Conservation (phyloP, 2,329 filamentous ascomycete genomes). For the Trichophyton schoenleinii region DNA sequence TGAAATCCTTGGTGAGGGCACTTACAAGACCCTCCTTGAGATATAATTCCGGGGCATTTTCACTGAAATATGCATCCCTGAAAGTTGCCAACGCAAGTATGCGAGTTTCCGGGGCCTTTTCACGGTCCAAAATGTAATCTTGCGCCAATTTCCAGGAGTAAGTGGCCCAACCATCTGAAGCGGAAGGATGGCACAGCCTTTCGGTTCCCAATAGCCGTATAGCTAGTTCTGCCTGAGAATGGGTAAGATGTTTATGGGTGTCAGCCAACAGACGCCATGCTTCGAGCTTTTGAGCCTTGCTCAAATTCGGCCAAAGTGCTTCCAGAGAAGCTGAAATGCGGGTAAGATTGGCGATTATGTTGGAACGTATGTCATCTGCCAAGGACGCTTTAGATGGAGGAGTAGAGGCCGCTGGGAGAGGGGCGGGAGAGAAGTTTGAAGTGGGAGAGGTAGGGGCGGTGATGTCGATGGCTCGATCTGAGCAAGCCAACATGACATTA, state of each 20-base stretch:
- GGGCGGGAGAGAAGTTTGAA: slow-evolving; percentile 13
- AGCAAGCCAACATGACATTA: slow-evolving; percentile 25
- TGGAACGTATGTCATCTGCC: slow-evolving; percentile 26
- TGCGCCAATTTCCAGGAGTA: slow-evolving; percentile 25
- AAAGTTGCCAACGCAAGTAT: slow-evolving; percentile 28
- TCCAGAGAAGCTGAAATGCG: slow-evolving; percentile 28
- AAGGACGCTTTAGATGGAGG: slow-evolving; percentile 18
- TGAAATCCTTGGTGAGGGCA: slow-evolving; percentile 24
- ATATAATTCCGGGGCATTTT: slow-evolving; percentile 20
- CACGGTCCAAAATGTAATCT: slow-evolving; percentile 27
- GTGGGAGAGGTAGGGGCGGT: slow-evolving; percentile 14
- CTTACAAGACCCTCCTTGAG: slow-evolving; percentile 23
- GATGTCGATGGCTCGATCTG: slow-evolving; percentile 20
- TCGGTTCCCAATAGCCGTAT: slow-evolving; percentile 25
- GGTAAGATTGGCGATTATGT: slow-evolving; percentile 27
- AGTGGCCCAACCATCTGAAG: slow-evolving; percentile 23
- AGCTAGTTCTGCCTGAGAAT: slow-evolving; percentile 28
- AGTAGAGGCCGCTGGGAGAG: slow-evolving; percentile 6
- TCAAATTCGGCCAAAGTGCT: slow-evolving; percentile 26
- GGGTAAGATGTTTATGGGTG: slow-evolving; percentile 25
- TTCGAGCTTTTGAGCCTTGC: slow-evolving; percentile 25
- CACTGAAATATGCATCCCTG: slow-evolving; percentile 27
- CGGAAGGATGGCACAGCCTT: slow-evolving; percentile 23
- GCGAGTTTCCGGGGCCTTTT: slow-evolving; percentile 29
- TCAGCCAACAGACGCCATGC: slow-evolving; percentile 26